Conservation (phyloP, 1,284 basidiomycete genomes). For the Rugosomyces carneus region DNA sequence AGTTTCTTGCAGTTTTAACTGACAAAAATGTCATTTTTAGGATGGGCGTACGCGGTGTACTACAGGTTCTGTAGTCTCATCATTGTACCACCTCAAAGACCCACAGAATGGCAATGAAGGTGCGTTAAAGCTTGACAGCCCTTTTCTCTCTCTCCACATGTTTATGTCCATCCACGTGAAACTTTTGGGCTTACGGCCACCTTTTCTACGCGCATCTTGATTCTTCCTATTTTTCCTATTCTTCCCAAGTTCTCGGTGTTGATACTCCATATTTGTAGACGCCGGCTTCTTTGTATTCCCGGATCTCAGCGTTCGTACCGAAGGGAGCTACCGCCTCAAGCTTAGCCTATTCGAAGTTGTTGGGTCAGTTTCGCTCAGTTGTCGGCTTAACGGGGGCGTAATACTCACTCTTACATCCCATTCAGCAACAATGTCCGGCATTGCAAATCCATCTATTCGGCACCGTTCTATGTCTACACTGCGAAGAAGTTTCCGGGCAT, state of each 20-base stretch:
- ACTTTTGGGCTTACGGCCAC: neutral
- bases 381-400: neutral
- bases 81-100: conserved; percentile 93
- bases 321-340: conserved; percentile 84
- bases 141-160: neutral
- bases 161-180: neutral
- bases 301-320: conserved; percentile 82
- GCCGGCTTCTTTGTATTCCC: conserved; percentile 92
- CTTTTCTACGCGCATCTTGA: neutral
- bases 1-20: neutral
- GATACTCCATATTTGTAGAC: conserved; percentile 35
- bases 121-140: conserved; percentile 8
- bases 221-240: neutral
- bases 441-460: conserved; percentile 84
- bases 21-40: conserved; percentile 21
- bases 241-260: neutral
- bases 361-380: conserved; percentile 52
- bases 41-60: conserved; percentile 89
- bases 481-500: conserved; percentile 94
- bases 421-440: conserved; percentile 77
- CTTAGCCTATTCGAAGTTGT: conserved; percentile 91
- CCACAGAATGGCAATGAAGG: conserved; percentile 71
- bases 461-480: conserved; percentile 86
- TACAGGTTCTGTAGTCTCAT: conserved; percentile 86
- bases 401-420: neutral